Base-by-base conservation (phyloP, 805 yeast species). In the Suhomyces tanzawaensis region DNA sequence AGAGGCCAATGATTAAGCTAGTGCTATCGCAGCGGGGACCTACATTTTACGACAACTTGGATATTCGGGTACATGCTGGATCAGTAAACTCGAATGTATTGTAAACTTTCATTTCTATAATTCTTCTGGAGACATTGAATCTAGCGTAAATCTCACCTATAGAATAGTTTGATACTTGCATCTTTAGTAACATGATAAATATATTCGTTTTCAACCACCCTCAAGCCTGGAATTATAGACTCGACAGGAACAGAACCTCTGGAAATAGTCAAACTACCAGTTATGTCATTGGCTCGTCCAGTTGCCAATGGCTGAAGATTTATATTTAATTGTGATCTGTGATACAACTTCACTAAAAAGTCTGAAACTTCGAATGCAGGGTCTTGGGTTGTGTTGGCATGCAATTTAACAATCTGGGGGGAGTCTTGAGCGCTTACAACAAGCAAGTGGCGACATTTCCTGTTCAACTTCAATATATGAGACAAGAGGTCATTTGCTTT, bases 271-370 rank as follows among this genome's bases (percentile, higher is more conserved):
- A 88, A 53, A 3, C 81, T 69, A 1, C 96, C 96, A 0, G 95
- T 82, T 2, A 85, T 75, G 54, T 88, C 96, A 31, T 75, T 77
- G 0, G 96, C 95, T 48, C 87, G 70, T 0, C 95, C 95, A 0
- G 95, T 86, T 3, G 75, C 69, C 42, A 88, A 62, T 1, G 95
- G 89, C 49, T 76, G 74, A 24, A 87, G 53, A 15, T 72, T 66
- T n/a, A 87, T 46, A 27, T 78, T 66, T 29, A 79, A 43, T 22
- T 69, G 66, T 0, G 85, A 66, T 39, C 74, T 69, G 48, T 79
- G 79, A 15, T 74, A 54, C 16, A 79, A 44, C 39, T 71, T 72
- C 2, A 66, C 57, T 17, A 77, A 52, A 45, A 79, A 73, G 26
- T 74, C 76, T 0, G 77, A 56, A 14, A 69, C 65, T 42, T 71